phyloP scores from a whole-genome alignment of 2,329 filamentous ascomycete genomes.

The Cephalotrichum gorgonifer region DNA sequence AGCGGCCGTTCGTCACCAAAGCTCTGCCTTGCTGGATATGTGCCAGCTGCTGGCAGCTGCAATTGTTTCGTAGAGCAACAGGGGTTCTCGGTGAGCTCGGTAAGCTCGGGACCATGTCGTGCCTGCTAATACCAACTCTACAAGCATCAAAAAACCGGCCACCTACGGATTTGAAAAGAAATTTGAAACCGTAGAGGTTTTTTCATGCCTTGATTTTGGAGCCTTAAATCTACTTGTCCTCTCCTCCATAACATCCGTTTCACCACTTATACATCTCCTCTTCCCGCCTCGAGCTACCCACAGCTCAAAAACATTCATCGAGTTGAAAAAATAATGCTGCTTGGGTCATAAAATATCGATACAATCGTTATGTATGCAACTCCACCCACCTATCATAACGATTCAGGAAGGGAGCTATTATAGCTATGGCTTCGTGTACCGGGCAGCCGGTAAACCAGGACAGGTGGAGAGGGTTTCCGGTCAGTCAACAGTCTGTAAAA shows the following conservation, averaged over 20 bases:
- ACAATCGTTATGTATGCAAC: no score
- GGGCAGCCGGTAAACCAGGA: no score
- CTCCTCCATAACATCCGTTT: no score
- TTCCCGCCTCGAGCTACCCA: neutral
- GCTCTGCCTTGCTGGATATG: constrained; percentile 4
- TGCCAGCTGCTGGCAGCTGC: neutral
- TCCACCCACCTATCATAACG: no score
- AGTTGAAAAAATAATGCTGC: neutral
- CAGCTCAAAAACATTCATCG: neutral
- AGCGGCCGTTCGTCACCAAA: constrained; percentile 5
- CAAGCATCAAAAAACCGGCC: no score
- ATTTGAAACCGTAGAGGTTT: neutral
- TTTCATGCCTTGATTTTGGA: neutral
- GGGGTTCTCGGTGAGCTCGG: neutral
- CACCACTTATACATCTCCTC: no score
- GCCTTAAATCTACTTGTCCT: neutral
- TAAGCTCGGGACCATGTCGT: neutral
- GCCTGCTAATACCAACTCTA: neutral
- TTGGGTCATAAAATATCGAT: neutral
- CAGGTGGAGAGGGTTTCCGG: no score
- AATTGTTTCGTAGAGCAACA: neutral
- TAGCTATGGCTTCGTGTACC: no score
- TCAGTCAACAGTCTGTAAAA: no score
- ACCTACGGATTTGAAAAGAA: no score
- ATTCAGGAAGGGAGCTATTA: no score